Percentiles rank a stretch among this genome's conserved stretches.
These are phyloP conservation scores for Trichoderma guizhouense DNA, from an alignment of 2,329 filamentous ascomycete species.

Conservation along the genomic window DNA sequence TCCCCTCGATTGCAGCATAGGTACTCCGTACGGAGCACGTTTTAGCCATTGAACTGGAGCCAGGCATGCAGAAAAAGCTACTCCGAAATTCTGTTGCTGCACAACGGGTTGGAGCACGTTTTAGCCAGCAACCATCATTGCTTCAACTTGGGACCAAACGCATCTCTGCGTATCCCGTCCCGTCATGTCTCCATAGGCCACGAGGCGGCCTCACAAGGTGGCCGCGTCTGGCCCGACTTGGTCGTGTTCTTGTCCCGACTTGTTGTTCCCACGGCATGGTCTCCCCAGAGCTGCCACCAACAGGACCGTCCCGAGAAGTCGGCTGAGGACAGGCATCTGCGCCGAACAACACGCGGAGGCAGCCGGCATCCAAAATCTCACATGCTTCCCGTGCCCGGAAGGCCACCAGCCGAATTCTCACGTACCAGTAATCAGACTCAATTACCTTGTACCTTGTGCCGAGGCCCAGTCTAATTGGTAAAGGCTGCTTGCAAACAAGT, in stretches of 20 bases:
- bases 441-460: neutral
- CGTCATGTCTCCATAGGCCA: slow-evolving; percentile 15
- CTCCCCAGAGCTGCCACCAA: neutral
- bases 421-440: neutral
- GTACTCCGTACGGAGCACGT: neutral
- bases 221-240: neutral
- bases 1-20: neutral
- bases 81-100: neutral
- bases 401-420: neutral
- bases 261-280: neutral
- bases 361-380: slow-evolving; percentile 10
- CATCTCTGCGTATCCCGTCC: neutral
- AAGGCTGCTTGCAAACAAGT: neutral
- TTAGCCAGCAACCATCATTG: slow-evolving; percentile 10
- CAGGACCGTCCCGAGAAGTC: neutral
- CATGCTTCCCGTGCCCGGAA: neutral
- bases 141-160: slow-evolving; percentile 1
- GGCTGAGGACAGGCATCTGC: neutral
- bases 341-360: slow-evolving; percentile 11
- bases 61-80: neutral
- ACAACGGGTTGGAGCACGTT: neutral
- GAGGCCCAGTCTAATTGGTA: neutral
- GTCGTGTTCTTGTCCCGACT: neutral
- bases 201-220: slow-evolving; percentile 15
- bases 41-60: slow-evolving; percentile 2